Conservation (phyloP, 345 rosid genomes). For the thale cress (Arabidopsis thaliana) region DNA sequence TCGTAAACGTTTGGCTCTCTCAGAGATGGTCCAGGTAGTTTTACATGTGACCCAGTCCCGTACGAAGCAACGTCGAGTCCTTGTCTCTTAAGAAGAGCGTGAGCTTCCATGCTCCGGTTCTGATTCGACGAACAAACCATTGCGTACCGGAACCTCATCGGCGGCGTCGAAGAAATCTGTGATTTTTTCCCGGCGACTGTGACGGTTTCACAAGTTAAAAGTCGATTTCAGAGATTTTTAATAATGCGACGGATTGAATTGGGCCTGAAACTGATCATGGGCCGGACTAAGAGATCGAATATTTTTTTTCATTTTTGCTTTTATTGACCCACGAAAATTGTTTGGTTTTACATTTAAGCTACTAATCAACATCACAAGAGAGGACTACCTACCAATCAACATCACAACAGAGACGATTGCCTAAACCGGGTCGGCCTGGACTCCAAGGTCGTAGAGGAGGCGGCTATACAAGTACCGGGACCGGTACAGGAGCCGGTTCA, state of each 20-base stretch:
- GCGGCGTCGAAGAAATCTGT: conserved; percentile 18
- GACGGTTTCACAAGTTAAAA: background rate
- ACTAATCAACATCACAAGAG: too few relatives aligned
- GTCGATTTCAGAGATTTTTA: background rate
- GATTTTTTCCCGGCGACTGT: conserved; percentile 28
- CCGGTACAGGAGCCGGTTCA: conserved; percentile 45
- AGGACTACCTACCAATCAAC: too few relatives aligned
- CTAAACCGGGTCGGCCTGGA: conserved; percentile 81
- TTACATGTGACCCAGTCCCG: conserved; percentile 91
- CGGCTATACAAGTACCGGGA: conserved; percentile 55
- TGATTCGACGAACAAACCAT: conserved; percentile 94
- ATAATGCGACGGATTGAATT: background rate
- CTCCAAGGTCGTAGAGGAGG: conserved; percentile 64
- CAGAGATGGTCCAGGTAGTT: conserved; percentile 86
- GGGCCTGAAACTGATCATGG: background rate
- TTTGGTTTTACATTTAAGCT: too few relatives aligned
- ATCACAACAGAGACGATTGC: conserved; percentile 20
- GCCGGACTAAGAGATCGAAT: background rate
- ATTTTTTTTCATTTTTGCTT: background rate
- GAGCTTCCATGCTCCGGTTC: conserved; percentile 96
- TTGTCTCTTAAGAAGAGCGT: conserved; percentile 75
- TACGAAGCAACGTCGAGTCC: conserved; percentile 95
- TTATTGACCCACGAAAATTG: background rate
- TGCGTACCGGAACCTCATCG: conserved; percentile 81
- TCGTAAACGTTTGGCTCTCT: conserved; percentile 95